These are phyloP conservation scores for Tolypocladium inflatum DNA, from an alignment of 2,329 filamentous ascomycete species.

Conservation along the genomic window DNA sequence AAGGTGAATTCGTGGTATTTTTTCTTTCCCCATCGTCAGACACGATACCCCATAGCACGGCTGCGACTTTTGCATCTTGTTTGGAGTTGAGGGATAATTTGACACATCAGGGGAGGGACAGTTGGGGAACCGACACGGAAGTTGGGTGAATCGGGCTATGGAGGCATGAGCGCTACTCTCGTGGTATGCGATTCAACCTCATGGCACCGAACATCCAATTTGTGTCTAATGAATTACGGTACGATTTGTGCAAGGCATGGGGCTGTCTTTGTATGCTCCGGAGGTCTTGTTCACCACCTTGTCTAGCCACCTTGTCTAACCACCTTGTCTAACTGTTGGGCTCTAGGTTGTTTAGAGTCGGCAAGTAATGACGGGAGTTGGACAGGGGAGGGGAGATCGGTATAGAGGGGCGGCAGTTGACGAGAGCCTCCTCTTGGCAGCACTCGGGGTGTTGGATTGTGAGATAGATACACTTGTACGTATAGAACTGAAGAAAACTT, in stretches of 20 bases:
- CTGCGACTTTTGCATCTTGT: neutral
- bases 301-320: neutral
- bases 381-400: neutral
- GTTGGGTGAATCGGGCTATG: neutral
- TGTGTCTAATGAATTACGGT: neutral
- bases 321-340: neutral
- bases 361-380: neutral
- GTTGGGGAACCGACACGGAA: neutral
- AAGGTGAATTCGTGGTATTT: neutral
- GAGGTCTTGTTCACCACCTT: neutral
- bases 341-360: neutral
- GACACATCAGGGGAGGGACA: neutral
- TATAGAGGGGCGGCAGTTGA: neutral
- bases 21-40: neutral
- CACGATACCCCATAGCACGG: conserved; percentile 5
- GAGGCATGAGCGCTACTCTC: neutral
- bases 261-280: neutral
- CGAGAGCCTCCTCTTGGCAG: neutral
- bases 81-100: neutral
- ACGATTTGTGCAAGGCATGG: neutral
- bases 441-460: neutral
- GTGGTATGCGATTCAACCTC: neutral
- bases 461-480: neutral
- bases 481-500: neutral
- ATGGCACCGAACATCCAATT: neutral